These are phyloP conservation scores for Rubia yunnanensis DNA, from an alignment of 257 asterid species.

Conservation along the genomic window DNA sequence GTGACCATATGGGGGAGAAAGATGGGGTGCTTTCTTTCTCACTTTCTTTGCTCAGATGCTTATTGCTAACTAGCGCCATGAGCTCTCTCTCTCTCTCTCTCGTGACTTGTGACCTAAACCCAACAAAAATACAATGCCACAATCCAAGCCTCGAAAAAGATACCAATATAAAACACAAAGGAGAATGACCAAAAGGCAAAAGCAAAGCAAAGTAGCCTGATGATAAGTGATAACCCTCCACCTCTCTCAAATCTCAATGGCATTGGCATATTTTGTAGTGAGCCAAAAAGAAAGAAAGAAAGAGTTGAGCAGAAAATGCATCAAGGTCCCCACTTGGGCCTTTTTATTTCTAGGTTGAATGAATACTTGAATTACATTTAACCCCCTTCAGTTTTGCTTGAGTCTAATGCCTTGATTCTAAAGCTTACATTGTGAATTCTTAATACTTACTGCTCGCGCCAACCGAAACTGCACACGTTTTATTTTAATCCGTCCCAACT, in stretches of 20 bases:
- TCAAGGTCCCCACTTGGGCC: neutral
- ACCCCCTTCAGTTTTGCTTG: neutral
- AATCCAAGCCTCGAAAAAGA: neutral
- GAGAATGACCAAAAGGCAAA: neutral
- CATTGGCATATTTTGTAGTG: neutral
- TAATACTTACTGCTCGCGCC: no score
- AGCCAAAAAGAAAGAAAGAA: neutral
- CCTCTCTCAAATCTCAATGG: neutral
- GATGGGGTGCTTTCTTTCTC: slow-evolving; percentile 9
- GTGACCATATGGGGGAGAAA: slow-evolving; percentile 13
- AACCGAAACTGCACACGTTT: no score
- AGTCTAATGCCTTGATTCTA: no score
- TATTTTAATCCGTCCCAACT: no score
- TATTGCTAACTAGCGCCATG: neutral
- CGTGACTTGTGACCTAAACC: slow-evolving; percentile 19
- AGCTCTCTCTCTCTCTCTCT: neutral
- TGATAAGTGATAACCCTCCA: neutral
- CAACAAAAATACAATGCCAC: slow-evolving; percentile 2
- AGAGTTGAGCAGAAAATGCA: neutral
- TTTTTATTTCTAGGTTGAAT: neutral
- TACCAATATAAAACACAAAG: neutral
- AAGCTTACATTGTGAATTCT: no score
- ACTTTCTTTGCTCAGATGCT: neutral
- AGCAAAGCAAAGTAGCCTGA: neutral
- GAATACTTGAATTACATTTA: no score